phyloP scores from a whole-genome alignment of 1,284 basidiomycete genomes.

The Somion occarium region DNA sequence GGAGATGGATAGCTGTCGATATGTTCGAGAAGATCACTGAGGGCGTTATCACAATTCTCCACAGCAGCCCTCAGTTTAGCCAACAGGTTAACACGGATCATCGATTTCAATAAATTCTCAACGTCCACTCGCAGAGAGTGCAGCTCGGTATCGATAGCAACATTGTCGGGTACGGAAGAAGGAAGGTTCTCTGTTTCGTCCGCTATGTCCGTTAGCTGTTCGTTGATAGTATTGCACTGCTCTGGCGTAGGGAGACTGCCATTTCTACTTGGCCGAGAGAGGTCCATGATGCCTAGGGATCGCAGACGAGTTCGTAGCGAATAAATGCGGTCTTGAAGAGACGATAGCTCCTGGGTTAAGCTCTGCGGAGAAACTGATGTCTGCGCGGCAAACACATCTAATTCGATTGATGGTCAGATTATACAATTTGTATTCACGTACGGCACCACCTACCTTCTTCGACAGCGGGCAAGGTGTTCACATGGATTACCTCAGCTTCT shows the following conservation, averaged over 20 bases:
- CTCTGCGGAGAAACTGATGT: slow-evolving; percentile 26
- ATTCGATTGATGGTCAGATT: too few relatives aligned
- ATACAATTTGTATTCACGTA: neutral
- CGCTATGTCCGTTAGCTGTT: slow-evolving; percentile 42
- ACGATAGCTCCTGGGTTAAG: slow-evolving; percentile 20
- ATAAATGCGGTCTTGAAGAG: slow-evolving; percentile 26
- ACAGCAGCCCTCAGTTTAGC: slow-evolving; percentile 45
- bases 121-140: slow-evolving; percentile 57
- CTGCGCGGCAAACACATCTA: slow-evolving; percentile 56
- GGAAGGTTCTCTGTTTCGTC: slow-evolving; percentile 47
- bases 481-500: slow-evolving; percentile 16
- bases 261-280: slow-evolving; percentile 41
- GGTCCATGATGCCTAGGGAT: slow-evolving; percentile 54
- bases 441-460: slow-evolving; percentile 16
- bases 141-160: slow-evolving; percentile 48
- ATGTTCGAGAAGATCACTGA: slow-evolving; percentile 79
- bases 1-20: slow-evolving; percentile 69
- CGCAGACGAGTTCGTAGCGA: slow-evolving; percentile 53
- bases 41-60: slow-evolving; percentile 58
- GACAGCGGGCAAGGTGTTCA: slow-evolving; percentile 7
- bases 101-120: slow-evolving; percentile 40
- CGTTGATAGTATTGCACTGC: slow-evolving; percentile 38
- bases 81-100: slow-evolving; percentile 50
- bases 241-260: slow-evolving; percentile 49
- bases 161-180: slow-evolving; percentile 30